A percentile compares a stretch with the other conserved stretches of the same genome.
Evolutionary conservation across 768 basidiomycete genomes (phyloP).

Genomic region (Crassisporium funariophilum): DNA sequence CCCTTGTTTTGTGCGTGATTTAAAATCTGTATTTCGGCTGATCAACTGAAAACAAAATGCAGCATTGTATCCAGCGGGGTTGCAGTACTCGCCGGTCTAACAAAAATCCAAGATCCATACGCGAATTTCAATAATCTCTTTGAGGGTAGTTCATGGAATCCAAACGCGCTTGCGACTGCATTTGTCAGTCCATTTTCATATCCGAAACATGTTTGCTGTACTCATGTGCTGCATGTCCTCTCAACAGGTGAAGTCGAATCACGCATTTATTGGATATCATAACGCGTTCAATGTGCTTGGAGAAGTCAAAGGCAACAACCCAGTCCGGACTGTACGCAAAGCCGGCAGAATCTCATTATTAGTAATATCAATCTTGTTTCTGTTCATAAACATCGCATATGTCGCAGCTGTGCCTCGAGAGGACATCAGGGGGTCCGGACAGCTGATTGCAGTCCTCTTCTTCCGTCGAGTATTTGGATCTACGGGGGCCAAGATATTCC

Average conservation of each 20-base stretch:
- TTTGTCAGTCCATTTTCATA: slow-evolving; percentile 21
- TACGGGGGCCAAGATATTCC: slow-evolving; percentile 28
- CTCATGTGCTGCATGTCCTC: slow-evolving; percentile 11
- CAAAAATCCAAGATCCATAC: slow-evolving; percentile 54
- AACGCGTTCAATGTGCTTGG: slow-evolving; percentile 48
- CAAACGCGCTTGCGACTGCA: slow-evolving; percentile 43
- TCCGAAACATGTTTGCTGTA: background rate
- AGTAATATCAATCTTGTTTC: slow-evolving; percentile 43
- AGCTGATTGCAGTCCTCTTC: slow-evolving; percentile 37
- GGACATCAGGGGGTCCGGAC: slow-evolving; percentile 34
- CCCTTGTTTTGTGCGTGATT: slow-evolving; percentile 30
- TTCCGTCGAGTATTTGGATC: slow-evolving; percentile 34
- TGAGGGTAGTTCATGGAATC: slow-evolving; percentile 45
- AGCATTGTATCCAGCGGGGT: slow-evolving; percentile 55
- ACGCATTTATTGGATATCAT: slow-evolving; percentile 34
- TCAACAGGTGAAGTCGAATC: slow-evolving; percentile 35
- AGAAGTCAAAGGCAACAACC: slow-evolving; percentile 40
- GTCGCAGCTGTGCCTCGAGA: slow-evolving; percentile 37
- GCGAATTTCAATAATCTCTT: slow-evolving; percentile 60
- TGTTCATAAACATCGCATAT: slow-evolving; percentile 47
- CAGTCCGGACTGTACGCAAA: slow-evolving; percentile 46
- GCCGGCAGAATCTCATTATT: slow-evolving; percentile 44
- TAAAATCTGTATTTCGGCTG: background rate
- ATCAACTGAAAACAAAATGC: background rate
- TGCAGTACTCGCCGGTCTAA: slow-evolving; percentile 59